Conservation (phyloP, 352 stramenopile genomes). For the Phytophthora fragariae region DNA sequence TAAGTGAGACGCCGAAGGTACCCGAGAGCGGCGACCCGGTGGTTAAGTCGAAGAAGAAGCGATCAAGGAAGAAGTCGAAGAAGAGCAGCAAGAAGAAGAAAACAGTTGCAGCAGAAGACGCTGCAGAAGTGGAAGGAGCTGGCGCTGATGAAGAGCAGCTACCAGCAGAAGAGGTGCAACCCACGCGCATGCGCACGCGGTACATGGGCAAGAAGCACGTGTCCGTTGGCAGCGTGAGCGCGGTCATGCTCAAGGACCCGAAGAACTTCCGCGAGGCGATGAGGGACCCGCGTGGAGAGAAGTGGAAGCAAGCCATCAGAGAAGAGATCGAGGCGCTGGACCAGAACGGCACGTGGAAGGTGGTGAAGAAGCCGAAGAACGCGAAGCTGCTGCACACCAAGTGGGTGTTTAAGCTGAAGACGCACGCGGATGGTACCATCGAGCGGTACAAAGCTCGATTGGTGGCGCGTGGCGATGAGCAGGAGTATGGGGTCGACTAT, state of each 20-base stretch:
- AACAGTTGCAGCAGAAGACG: slow-evolving; percentile 1
- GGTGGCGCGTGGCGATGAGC: background rate
- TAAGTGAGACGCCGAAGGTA: background rate
- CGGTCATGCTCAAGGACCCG: background rate
- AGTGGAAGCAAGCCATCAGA: background rate
- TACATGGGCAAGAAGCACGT: background rate
- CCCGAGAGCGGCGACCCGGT: background rate
- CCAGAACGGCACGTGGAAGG: background rate
- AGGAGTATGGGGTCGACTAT: background rate
- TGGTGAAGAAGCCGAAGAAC: background rate
- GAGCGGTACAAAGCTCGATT: too few relatives aligned
- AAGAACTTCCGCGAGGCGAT: too few relatives aligned
- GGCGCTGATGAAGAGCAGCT: background rate
- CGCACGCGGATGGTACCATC: background rate
- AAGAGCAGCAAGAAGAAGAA: background rate
- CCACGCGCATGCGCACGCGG: background rate
- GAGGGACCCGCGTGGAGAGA: background rate
- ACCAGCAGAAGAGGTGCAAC: background rate
- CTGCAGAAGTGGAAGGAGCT: background rate
- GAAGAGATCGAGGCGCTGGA: background rate
- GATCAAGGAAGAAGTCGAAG: background rate
- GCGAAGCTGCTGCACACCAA: background rate
- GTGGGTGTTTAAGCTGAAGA: background rate
- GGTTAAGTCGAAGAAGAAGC: background rate
- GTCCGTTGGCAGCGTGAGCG: background rate